Evolutionary conservation across 192 early-diverging fungal species (phyloP).

Genomic region (Cetraspora pellucida): DNA sequence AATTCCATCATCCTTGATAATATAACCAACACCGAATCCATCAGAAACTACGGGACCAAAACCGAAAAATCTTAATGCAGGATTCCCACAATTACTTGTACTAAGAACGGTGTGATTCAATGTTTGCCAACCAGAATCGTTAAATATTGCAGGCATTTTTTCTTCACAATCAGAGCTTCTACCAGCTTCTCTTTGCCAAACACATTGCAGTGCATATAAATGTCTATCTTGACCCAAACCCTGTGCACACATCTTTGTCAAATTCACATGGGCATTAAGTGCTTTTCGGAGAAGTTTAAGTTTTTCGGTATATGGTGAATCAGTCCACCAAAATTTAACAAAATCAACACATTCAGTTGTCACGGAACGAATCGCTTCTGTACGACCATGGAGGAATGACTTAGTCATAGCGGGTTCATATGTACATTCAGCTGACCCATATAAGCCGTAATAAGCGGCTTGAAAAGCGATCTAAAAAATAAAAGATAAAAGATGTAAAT

Average conservation of each 20-base stretch:
- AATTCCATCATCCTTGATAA: conserved; percentile 59
- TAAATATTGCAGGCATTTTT: conserved; percentile 50
- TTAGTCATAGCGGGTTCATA: conserved; percentile 83
- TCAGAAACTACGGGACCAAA: conserved; percentile 80
- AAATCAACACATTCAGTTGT: conserved; percentile 66
- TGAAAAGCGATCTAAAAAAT: conserved; percentile 76
- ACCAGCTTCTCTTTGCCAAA: conserved; percentile 48
- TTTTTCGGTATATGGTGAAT: conserved; percentile 43
- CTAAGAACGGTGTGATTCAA: conserved; percentile 66
- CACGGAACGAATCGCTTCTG: conserved; percentile 78
- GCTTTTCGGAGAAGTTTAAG: conserved; percentile 62
- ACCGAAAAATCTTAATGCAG: conserved; percentile 72
- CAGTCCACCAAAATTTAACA: conserved; percentile 66
- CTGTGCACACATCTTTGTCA: conserved; percentile 68
- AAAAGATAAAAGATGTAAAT: no score
- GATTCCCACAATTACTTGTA: conserved; percentile 68
- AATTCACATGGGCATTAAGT: conserved; percentile 58
- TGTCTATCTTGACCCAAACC: conserved; percentile 89
- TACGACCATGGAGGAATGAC: conserved; percentile 75
- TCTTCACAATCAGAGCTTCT: conserved; percentile 1
- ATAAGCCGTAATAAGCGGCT: conserved; percentile 77
- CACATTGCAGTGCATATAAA: conserved; percentile 75
- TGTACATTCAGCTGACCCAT: conserved; percentile 64
- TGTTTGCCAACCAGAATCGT: conserved; percentile 49
- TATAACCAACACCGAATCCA: conserved; percentile 87